A percentile compares a stretch with the other conserved stretches of the same genome.
These are phyloP conservation scores for Lachancea mirantina DNA, from an alignment of 805 yeast species.

Conservation along the genomic window DNA sequence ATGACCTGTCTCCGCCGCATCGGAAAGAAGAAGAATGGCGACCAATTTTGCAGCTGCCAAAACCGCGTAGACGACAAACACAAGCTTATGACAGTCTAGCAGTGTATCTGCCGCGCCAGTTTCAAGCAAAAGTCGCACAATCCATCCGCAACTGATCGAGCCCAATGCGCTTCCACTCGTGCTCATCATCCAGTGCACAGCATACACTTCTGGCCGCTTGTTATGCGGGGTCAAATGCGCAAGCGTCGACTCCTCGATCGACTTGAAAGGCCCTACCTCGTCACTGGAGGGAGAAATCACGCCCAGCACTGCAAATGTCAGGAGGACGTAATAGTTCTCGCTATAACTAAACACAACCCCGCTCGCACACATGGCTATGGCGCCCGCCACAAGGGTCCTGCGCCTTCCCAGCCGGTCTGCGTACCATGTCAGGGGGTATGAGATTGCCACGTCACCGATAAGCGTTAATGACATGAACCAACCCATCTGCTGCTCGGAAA, in stretches of 20 bases:
- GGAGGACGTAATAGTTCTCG: constrained; percentile 46
- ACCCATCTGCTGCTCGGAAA: constrained; percentile 58
- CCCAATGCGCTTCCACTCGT: constrained; percentile 74
- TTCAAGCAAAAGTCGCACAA: constrained; percentile 41
- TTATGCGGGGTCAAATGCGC: constrained; percentile 67
- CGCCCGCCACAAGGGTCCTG: constrained; percentile 53
- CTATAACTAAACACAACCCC: constrained; percentile 58
- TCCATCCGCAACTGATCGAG: constrained; percentile 52
- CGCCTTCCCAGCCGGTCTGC: constrained; percentile 69
- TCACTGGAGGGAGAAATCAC: constrained; percentile 86
- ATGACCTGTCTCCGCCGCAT: constrained; percentile 43
- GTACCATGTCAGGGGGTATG: constrained; percentile 67
- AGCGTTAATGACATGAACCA: constrained; percentile 75
- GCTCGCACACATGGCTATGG: constrained; percentile 58
- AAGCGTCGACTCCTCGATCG: constrained; percentile 75
- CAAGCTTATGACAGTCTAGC: constrained; percentile 42
- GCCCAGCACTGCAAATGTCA: constrained; percentile 71
- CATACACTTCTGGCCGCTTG: constrained; percentile 66
- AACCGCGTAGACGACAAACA: constrained; percentile 50
- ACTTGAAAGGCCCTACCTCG: constrained; percentile 85
- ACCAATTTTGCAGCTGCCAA: constrained; percentile 48
- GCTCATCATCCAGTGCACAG: constrained; percentile 62
- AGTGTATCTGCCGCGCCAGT: constrained; percentile 31
- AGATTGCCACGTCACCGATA: constrained; percentile 68
- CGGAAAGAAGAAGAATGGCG: constrained; percentile 44